Conservation (phyloP, 2,329 filamentous ascomycete species). For the Raffaelea ambrosiae region DNA sequence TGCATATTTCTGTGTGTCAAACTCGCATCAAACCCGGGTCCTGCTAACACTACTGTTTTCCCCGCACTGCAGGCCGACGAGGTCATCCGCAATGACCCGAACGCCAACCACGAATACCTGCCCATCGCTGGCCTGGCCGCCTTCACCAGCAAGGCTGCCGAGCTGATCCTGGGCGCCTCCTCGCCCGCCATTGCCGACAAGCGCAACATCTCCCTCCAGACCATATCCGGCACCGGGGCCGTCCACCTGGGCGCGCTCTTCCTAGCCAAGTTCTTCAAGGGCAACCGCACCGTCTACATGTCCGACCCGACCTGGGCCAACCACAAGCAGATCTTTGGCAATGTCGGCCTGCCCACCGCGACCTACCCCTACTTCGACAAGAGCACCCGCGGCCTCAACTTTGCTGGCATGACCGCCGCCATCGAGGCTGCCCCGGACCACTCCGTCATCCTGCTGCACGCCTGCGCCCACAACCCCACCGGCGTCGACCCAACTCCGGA, state of each 20-base stretch:
- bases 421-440: conserved; percentile 64
- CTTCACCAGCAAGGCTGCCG: conserved; percentile 84
- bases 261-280: conserved; percentile 81
- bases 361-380: conserved; percentile 93
- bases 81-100: conserved; percentile 76
- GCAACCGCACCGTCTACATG: conserved; percentile 72
- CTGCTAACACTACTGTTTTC: too few species aligned
- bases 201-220: conserved; percentile 75
- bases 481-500: conserved; percentile 90
- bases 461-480: conserved; percentile 96
- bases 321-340: conserved; percentile 96
- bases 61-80: conserved; percentile 87
- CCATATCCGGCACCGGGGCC: conserved; percentile 94
- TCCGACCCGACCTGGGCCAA: conserved; percentile 97
- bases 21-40: too few species aligned
- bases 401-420: conserved; percentile 73
- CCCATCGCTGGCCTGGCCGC: conserved; percentile 82
- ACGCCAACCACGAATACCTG: conserved; percentile 95
- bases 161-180: conserved; percentile 73
- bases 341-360: conserved; percentile 69
- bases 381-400: conserved; percentile 82
- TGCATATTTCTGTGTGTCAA: too few species aligned
- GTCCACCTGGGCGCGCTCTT: conserved; percentile 91
- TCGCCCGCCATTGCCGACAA: conserved; percentile 79
- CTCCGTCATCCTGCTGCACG: conserved; percentile 85